These are phyloP conservation scores for Ceratocystis ficicola DNA, from an alignment of 2,329 filamentous ascomycete genomes.

Conservation along the genomic window DNA sequence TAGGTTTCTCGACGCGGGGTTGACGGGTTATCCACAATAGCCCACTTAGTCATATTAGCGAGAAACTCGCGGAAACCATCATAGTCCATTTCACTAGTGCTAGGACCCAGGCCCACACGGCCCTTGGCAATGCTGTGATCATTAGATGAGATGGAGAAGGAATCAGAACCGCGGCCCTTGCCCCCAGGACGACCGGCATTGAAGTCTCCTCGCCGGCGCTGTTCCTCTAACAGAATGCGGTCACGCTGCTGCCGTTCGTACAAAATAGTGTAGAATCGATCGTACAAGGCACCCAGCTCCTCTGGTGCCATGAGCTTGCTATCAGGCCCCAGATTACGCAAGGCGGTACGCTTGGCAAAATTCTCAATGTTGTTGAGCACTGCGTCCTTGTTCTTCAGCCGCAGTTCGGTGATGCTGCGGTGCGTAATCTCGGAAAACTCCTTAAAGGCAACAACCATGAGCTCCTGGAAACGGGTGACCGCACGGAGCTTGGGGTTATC, in stretches of 20 bases:
- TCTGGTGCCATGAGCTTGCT: slow-evolving; percentile 80
- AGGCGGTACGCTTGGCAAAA: slow-evolving; percentile 92
- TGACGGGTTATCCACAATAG: slow-evolving; percentile 70
- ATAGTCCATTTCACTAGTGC: slow-evolving; percentile 91
- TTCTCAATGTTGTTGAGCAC: slow-evolving; percentile 94
- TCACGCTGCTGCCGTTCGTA: slow-evolving; percentile 85
- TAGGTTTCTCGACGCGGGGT: slow-evolving; percentile 39
- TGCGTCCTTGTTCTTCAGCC: slow-evolving; percentile 83
- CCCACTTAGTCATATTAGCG: slow-evolving; percentile 82
- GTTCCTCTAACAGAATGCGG: slow-evolving; percentile 64
- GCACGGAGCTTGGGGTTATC: slow-evolving; percentile 89
- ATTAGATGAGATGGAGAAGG: slow-evolving; percentile 23
- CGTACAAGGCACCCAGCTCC: slow-evolving; percentile 82
- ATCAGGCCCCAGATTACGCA: slow-evolving; percentile 87
- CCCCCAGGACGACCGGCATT: slow-evolving; percentile 30
- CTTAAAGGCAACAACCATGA: slow-evolving; percentile 98
- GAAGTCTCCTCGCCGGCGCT: slow-evolving; percentile 40
- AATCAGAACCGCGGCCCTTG: slow-evolving; percentile 30
- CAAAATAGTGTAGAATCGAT: slow-evolving; percentile 81
- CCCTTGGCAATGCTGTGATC: slow-evolving; percentile 56
- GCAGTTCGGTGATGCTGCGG: slow-evolving; percentile 75
- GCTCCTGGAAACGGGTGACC: slow-evolving; percentile 90
- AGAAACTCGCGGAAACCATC: slow-evolving; percentile 91
- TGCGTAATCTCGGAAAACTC: slow-evolving; percentile 96
- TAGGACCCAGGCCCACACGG: slow-evolving; percentile 75